Percentiles rank a stretch among this genome's conserved stretches.
These are phyloP conservation scores for Senna siamea DNA, from an alignment of 306 rosid genomes.

Conservation along the genomic window DNA sequence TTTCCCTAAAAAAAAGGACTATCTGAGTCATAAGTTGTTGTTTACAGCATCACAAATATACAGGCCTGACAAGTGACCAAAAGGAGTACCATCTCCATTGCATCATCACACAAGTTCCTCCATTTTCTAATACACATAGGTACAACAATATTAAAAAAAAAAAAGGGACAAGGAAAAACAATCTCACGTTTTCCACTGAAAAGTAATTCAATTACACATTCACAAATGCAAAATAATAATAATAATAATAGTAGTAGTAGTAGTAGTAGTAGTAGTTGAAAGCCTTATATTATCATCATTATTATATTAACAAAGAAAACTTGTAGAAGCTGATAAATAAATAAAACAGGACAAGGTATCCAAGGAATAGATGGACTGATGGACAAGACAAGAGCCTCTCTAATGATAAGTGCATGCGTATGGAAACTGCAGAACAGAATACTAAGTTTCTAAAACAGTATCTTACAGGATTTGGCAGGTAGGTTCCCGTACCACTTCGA, in stretches of 20 bases:
- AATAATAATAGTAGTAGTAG: too few relatives aligned
- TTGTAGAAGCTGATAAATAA: background rate
- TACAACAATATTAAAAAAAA: background rate
- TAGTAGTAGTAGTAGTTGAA: background rate
- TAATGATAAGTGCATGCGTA: background rate
- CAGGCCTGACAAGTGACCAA: background rate
- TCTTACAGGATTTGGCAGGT: constrained; percentile 85
- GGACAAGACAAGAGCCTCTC: too few relatives aligned
- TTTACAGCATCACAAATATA: background rate
- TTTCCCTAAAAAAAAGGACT: background rate
- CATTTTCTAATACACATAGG: background rate
- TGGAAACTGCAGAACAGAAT: constrained; percentile 9
- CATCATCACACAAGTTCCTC: background rate
- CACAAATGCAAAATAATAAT: background rate
- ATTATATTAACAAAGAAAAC: too few relatives aligned
- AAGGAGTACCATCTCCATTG: background rate
- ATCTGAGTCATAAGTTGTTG: background rate
- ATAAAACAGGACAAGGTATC: background rate
- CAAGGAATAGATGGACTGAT: background rate
- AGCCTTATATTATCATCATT: background rate
- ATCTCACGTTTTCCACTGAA: background rate
- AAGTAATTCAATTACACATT: background rate
- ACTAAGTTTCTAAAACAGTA: background rate
- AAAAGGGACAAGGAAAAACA: too few relatives aligned
- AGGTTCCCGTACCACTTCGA: constrained; percentile 86